These are phyloP conservation scores for Nidularia sp. DNA, from an alignment of 768 basidiomycete species.

Conservation along the genomic window DNA sequence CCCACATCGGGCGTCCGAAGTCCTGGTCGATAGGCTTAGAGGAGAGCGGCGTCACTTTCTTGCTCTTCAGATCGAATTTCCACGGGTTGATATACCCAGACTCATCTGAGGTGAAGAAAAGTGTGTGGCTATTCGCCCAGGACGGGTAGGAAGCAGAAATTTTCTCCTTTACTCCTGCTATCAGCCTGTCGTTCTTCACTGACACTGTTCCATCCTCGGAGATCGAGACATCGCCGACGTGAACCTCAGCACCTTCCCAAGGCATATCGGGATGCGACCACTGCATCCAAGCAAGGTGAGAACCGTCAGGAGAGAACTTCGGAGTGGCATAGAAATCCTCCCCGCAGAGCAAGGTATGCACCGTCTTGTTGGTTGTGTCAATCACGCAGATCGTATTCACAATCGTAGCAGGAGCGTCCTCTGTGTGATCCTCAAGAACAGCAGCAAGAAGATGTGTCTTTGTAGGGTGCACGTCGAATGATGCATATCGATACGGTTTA, in stretches of 20 bases:
- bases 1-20: slow-evolving; percentile 57
- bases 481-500: slow-evolving; percentile 55
- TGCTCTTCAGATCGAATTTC: slow-evolving; percentile 35
- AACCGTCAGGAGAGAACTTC: slow-evolving; percentile 17
- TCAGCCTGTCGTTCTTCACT: background rate
- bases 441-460: slow-evolving; percentile 52
- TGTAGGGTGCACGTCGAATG: slow-evolving; percentile 54
- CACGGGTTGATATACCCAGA: slow-evolving; percentile 54
- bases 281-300: slow-evolving; percentile 17
- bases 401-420: slow-evolving; percentile 43
- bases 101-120: background rate
- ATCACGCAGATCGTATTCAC: slow-evolving; percentile 57
- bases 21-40: slow-evolving; percentile 43
- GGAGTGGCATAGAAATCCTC: slow-evolving; percentile 68
- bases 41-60: slow-evolving; percentile 33
- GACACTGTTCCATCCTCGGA: background rate
- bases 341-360: slow-evolving; percentile 45
- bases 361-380: slow-evolving; percentile 36
- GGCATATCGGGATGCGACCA: slow-evolving; percentile 23
- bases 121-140: background rate
- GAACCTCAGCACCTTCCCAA: slow-evolving; percentile 17
- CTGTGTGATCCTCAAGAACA: slow-evolving; percentile 70
- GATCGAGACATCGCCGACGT: background rate
- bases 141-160: slow-evolving; percentile 22
- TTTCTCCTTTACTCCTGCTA: slow-evolving; percentile 10